Conservation (phyloP, 148 eudicot genomes). For the Camellia lanceoleosa region DNA sequence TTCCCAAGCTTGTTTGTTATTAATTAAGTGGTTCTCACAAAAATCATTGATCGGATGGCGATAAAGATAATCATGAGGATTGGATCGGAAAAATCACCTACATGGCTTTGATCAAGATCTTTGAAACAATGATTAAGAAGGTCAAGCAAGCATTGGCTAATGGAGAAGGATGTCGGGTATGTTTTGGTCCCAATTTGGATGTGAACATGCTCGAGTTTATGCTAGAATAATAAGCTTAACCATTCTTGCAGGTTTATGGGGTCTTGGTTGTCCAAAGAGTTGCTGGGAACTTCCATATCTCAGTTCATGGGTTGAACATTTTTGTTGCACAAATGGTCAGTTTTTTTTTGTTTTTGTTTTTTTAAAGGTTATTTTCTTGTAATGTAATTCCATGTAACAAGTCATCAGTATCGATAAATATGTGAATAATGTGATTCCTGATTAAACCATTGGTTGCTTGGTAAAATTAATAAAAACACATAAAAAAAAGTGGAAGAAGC, state of each 20-base stretch:
- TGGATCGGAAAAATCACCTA: conserved; percentile 51
- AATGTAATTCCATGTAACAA: background rate
- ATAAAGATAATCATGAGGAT: conserved; percentile 54
- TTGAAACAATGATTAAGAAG: conserved; percentile 71
- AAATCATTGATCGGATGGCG: conserved; percentile 47
- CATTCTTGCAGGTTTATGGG: conserved; percentile 77
- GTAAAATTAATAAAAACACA: background rate
- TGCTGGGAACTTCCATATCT: conserved; percentile 97
- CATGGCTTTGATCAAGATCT: conserved; percentile 81
- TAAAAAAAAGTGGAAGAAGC: background rate
- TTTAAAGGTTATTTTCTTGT: background rate
- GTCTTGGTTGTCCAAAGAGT: conserved; percentile 95
- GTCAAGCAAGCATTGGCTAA: conserved; percentile 77
- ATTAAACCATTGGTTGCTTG: background rate
- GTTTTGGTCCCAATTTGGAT: conserved; percentile 12
- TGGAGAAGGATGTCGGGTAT: conserved; percentile 97
- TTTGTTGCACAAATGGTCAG: conserved; percentile 98
- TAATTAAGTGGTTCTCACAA: conserved; percentile 7
- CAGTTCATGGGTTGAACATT: conserved; percentile 95
- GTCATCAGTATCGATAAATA: background rate
- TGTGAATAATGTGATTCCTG: background rate
- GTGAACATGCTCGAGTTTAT: background rate
- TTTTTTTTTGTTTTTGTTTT: conserved; percentile 8
- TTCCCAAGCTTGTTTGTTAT: background rate
- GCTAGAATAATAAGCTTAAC: conserved; percentile 12